Conservation (phyloP, 2,329 filamentous ascomycete genomes). For the Lasiodiplodia theobromae region DNA sequence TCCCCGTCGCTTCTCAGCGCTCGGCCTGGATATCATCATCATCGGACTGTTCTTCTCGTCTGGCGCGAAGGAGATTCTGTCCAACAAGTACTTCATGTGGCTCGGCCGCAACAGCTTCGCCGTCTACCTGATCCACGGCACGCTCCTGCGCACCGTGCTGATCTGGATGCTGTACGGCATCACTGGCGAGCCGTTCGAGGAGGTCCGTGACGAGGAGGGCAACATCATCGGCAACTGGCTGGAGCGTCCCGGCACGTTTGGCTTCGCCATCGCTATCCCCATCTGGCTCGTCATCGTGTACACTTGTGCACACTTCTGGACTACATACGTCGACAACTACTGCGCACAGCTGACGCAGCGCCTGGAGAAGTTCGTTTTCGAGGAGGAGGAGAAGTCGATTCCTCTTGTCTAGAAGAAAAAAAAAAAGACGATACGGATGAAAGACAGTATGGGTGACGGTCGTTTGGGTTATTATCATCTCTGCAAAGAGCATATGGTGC, state of each 20-base stretch:
- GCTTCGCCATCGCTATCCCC: slow-evolving; percentile 54
- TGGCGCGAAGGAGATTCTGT: slow-evolving; percentile 56
- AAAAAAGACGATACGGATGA: not conserved
- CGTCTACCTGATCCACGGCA: slow-evolving; percentile 63
- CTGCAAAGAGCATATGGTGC: not conserved
- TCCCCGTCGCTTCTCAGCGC: slow-evolving; percentile 52
- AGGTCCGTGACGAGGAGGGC: slow-evolving; percentile 48
- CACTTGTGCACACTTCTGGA: slow-evolving; percentile 58
- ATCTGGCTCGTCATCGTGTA: slow-evolving; percentile 58
- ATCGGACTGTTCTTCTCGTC: slow-evolving; percentile 61
- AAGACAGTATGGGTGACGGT: not conserved
- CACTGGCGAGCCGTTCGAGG: slow-evolving; percentile 53
- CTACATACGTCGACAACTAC: slow-evolving; percentile 58
- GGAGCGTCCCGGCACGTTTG: slow-evolving; percentile 48
- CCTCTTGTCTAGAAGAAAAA: slow-evolving; percentile 3
- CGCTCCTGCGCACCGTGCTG: slow-evolving; percentile 59
- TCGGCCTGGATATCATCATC: slow-evolving; percentile 58
- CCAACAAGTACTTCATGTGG: slow-evolving; percentile 60
- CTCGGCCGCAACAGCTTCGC: slow-evolving; percentile 63
- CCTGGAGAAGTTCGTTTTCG: slow-evolving; percentile 58
- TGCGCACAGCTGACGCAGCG: slow-evolving; percentile 58
- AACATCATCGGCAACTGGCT: slow-evolving; percentile 53
- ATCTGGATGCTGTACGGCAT: slow-evolving; percentile 62
- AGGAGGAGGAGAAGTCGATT: slow-evolving; percentile 41
- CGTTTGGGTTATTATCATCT: not conserved